Evolutionary conservation across 768 basidiomycete genomes (phyloP).

Genomic region (Termitomyces sp.): DNA sequence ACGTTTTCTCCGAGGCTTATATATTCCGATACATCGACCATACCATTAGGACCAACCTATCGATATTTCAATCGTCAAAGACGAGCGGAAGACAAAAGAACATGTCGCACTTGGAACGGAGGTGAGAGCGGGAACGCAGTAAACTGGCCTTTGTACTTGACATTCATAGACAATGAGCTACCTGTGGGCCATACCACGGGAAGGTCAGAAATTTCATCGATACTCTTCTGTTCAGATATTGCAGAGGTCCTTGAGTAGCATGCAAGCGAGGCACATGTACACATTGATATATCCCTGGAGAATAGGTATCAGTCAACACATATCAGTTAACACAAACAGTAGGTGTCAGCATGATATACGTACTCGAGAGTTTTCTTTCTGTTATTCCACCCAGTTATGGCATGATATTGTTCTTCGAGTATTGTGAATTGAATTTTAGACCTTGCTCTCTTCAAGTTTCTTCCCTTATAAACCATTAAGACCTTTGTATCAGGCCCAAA

Average conservation of each 20-base stretch:
- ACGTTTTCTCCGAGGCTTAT: slow-evolving; percentile 34
- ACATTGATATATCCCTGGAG: slow-evolving; percentile 25
- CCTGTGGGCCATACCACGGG: slow-evolving; percentile 39
- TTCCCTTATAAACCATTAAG: background rate
- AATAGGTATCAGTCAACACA: background rate
- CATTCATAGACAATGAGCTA: slow-evolving; percentile 28
- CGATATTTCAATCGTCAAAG: background rate
- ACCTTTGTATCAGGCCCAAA: slow-evolving; percentile 16
- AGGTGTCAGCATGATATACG: slow-evolving; percentile 12
- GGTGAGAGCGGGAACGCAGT: slow-evolving; percentile 33
- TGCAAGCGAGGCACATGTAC: slow-evolving; percentile 39
- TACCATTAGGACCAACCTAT: slow-evolving; percentile 40
- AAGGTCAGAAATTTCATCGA: slow-evolving; percentile 17
- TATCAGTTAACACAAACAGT: slow-evolving; percentile 1
- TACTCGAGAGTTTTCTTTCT: slow-evolving; percentile 27
- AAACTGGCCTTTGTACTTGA: slow-evolving; percentile 21
- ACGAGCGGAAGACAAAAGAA: background rate
- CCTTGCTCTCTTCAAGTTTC: background rate
- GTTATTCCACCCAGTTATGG: slow-evolving; percentile 31
- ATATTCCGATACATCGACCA: slow-evolving; percentile 47
- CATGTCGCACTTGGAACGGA: slow-evolving; percentile 29
- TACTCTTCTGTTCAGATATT: slow-evolving; percentile 12
- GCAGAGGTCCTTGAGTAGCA: slow-evolving; percentile 29
- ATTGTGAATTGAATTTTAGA: slow-evolving; percentile 16
- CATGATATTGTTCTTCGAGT: slow-evolving; percentile 18